These are phyloP conservation scores for Alternaria brassicicola DNA, from an alignment of 2,329 filamentous ascomycete genomes.

Conservation along the genomic window DNA sequence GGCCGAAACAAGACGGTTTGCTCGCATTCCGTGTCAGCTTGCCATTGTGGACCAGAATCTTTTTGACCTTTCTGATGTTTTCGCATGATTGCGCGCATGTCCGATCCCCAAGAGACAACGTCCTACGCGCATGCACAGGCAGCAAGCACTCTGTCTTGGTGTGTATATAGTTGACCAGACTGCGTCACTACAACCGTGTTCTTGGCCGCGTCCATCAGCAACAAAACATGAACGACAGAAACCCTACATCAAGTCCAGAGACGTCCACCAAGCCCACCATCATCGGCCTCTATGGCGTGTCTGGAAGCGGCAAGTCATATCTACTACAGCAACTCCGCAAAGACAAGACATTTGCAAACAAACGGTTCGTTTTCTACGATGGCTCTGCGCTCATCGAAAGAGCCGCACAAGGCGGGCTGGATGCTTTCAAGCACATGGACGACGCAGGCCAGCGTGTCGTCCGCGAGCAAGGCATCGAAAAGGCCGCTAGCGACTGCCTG, in stretches of 20 bases:
- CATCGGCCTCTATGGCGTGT: conserved; percentile 62
- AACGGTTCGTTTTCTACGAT: conserved; percentile 58
- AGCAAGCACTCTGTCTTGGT: not conserved
- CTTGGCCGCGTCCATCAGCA: not conserved
- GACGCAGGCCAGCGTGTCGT: not conserved
- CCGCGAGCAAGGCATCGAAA: conserved; percentile 51
- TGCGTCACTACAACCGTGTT: not conserved
- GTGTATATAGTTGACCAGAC: not conserved
- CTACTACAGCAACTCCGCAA: conserved; percentile 52
- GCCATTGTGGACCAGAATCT: not conserved
- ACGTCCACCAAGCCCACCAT: conserved; percentile 46
- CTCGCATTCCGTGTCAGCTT: not conserved
- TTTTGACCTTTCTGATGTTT: not conserved
- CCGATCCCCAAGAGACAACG: not conserved
- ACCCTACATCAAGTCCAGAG: not conserved
- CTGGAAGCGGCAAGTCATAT: conserved; percentile 61
- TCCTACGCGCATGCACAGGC: not conserved
- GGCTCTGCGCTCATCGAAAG: conserved; percentile 57
- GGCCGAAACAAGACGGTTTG: not conserved
- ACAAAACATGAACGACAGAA: not conserved
- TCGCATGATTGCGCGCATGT: not conserved
- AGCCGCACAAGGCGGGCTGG: conserved; percentile 56
- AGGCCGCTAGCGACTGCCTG: conserved; percentile 50
- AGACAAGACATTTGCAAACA: conserved; percentile 25
- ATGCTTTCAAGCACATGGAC: conserved; percentile 51